Evolutionary conservation across 2,329 filamentous ascomycete genomes (phyloP).

Genomic region (Fusarium sp.): DNA sequence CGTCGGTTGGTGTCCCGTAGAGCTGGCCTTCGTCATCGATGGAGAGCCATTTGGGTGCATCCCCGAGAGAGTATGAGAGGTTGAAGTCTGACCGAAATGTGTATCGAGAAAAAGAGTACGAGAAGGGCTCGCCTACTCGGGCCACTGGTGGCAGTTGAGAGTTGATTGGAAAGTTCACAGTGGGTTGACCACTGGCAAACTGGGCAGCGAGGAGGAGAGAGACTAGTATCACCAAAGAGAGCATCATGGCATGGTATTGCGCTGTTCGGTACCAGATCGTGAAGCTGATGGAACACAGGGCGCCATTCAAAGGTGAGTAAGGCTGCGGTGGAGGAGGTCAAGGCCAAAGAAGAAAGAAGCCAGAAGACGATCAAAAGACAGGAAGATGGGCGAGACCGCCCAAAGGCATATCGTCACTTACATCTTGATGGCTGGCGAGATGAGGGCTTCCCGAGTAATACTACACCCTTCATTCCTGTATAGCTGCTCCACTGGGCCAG

Average conservation of each 20-base stretch:
- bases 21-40: slow-evolving; percentile 76
- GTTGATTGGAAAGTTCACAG: slow-evolving; percentile 78
- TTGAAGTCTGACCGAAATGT: slow-evolving; percentile 77
- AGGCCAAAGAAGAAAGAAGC: slow-evolving; percentile 27
- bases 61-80: slow-evolving; percentile 75
- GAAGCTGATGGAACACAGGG: slow-evolving; percentile 24
- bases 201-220: slow-evolving; percentile 45
- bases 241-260: slow-evolving; percentile 46
- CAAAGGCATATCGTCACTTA: slow-evolving; percentile 37
- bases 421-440: slow-evolving; percentile 48
- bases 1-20: slow-evolving; percentile 74
- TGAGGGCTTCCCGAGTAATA: slow-evolving; percentile 41
- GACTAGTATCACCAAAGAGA: slow-evolving; percentile 43
- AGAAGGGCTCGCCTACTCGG: slow-evolving; percentile 73
- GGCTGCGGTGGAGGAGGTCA: slow-evolving; percentile 16
- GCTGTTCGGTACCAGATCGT: slow-evolving; percentile 36
- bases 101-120: slow-evolving; percentile 76
- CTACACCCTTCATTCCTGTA: slow-evolving; percentile 54
- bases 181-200: slow-evolving; percentile 54
- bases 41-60: slow-evolving; percentile 79
- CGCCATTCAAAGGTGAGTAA: slow-evolving; percentile 32
- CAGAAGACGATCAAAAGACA: slow-evolving; percentile 22
- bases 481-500: slow-evolving; percentile 37
- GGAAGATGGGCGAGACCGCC: slow-evolving; percentile 20
- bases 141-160: slow-evolving; percentile 86